phyloP scores from a whole-genome alignment of 164 flowering plant genomes.

The Pachysandra terminalis region DNA sequence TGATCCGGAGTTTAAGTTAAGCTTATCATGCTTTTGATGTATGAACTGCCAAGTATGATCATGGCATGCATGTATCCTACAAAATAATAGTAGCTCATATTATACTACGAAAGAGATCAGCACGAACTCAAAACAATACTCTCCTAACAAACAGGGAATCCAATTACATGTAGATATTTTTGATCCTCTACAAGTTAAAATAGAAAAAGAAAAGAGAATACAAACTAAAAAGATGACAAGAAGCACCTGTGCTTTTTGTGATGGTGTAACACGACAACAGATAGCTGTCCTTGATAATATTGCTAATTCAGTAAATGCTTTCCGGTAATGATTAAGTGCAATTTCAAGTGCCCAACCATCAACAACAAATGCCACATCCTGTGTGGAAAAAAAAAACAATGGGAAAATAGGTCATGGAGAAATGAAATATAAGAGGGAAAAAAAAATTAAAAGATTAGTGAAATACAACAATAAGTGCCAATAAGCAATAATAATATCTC shows the following conservation, averaged over 20 bases:
- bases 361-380: constrained; percentile 99
- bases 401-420: neutral
- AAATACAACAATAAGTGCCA: neutral
- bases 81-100: no score
- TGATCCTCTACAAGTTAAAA: neutral
- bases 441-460: neutral
- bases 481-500: neutral
- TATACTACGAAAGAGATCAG: neutral
- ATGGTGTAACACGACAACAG: constrained; percentile 98
- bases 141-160: neutral
- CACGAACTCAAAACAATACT: neutral
- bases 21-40: neutral
- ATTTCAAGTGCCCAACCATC: constrained; percentile 99
- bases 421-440: neutral
- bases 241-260: constrained; percentile 95
- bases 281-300: constrained; percentile 93
- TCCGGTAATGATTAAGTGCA: constrained; percentile 67
- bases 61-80: neutral
- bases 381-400: constrained; percentile 13
- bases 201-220: neutral
- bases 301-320: constrained; percentile 89
- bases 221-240: constrained; percentile 1
- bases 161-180: neutral
- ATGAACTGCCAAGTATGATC: neutral
- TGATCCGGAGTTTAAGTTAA: no score